phyloP scores from a whole-genome alignment of 2,329 filamentous ascomycete species.

The Penicillium brasilianum region DNA sequence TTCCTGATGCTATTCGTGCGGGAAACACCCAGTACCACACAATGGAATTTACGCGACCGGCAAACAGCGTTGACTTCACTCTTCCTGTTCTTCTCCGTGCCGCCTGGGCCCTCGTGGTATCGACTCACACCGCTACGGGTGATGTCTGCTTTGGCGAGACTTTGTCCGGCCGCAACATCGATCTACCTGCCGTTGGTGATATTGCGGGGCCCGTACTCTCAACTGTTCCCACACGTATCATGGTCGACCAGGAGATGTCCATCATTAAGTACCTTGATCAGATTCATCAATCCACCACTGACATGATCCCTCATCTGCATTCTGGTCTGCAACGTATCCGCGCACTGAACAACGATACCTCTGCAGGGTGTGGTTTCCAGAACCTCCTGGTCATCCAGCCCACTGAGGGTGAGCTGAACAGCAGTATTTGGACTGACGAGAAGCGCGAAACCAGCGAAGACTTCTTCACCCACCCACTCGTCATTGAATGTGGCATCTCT shows the following conservation, averaged over 20 bases:
- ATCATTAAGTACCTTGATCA: constrained; percentile 58
- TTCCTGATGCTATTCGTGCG: constrained; percentile 28
- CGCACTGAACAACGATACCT: constrained; percentile 56
- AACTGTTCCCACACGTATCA: constrained; percentile 47
- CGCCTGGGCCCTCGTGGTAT: constrained; percentile 58
- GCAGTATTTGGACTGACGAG: constrained; percentile 38
- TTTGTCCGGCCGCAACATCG: constrained; percentile 58
- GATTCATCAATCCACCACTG: constrained; percentile 62
- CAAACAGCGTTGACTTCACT: constrained; percentile 42
- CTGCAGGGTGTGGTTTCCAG: constrained; percentile 53
- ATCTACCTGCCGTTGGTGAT: constrained; percentile 54
- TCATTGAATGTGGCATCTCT: constrained; percentile 66
- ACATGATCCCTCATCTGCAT: constrained; percentile 69
- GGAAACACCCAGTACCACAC: constrained; percentile 34
- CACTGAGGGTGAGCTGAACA: constrained; percentile 30
- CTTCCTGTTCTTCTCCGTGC: constrained; percentile 58
- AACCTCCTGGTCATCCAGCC: constrained; percentile 53
- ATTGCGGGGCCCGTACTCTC: constrained; percentile 53
- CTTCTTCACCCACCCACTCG: constrained; percentile 65
- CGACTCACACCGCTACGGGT: constrained; percentile 52
- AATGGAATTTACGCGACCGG: constrained; percentile 28
- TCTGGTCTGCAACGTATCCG: constrained; percentile 61
- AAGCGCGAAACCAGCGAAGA: constrained; percentile 62
- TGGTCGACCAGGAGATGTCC: constrained; percentile 43
- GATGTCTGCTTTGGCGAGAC: constrained; percentile 62